Conservation (phyloP, 2,329 filamentous ascomycete species). For the Calycina marina region DNA sequence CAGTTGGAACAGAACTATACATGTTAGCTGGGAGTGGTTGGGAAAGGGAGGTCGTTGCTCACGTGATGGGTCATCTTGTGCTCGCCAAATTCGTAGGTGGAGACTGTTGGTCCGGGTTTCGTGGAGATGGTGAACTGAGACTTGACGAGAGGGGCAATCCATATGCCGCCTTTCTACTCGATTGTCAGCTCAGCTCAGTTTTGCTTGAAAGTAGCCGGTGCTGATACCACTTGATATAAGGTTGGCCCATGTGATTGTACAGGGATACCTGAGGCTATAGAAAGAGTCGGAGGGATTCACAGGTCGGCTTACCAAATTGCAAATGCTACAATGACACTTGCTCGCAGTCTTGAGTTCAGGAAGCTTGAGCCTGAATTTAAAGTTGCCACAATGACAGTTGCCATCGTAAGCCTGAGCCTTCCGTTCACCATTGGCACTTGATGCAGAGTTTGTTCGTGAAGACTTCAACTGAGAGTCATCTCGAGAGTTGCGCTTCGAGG, state of each 20-base stretch:
- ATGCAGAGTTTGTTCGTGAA: neutral
- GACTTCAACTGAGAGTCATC: conserved; percentile 1
- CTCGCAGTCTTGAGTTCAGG: conserved; percentile 11
- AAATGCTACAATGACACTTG: conserved; percentile 17
- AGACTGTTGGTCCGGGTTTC: neutral
- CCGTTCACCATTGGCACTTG: conserved; percentile 1
- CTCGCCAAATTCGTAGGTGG: neutral
- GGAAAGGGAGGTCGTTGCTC: neutral
- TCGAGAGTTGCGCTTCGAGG: neutral
- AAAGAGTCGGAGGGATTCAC: too few species aligned
- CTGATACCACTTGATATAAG: too few species aligned
- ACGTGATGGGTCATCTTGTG: neutral
- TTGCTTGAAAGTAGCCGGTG: too few species aligned
- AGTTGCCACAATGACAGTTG: conserved; percentile 17
- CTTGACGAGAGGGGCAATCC: neutral
- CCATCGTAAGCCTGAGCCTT: conserved; percentile 10
- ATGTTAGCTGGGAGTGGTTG: neutral
- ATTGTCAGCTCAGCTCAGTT: neutral
- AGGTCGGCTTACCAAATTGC: conserved; percentile 1
- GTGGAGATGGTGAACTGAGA: neutral
- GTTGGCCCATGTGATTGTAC: too few species aligned
- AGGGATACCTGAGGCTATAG: too few species aligned
- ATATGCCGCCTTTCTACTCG: neutral
- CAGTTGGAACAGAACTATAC: neutral
- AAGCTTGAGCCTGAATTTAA: conserved; percentile 12